Evolutionary conservation across 192 early-diverging fungal genomes (phyloP).

Genomic region (Spizellomyces punctatus): DNA sequence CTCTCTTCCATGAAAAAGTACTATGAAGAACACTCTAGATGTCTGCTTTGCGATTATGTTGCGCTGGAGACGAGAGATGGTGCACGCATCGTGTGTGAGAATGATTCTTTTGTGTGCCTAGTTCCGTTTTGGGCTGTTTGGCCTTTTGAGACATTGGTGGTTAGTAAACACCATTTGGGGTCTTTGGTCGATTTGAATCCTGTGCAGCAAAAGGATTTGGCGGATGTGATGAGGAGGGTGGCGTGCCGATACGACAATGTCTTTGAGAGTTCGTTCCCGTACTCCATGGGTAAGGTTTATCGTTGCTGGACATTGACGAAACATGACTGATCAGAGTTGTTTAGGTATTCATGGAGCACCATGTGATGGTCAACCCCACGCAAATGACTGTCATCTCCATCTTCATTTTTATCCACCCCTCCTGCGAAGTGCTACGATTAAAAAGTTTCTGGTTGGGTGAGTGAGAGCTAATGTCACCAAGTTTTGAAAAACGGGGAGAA

Average conservation of each 20-base stretch:
- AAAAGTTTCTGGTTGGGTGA: constrained; percentile 95
- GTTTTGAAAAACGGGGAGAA: no score
- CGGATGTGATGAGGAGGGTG: constrained; percentile 72
- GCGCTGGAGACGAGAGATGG: constrained; percentile 55
- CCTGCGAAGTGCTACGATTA: constrained; percentile 83
- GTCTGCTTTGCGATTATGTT: constrained; percentile 86
- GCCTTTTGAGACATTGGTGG: constrained; percentile 93
- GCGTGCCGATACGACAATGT: constrained; percentile 92
- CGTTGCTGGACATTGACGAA: no score
- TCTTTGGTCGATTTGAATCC: constrained; percentile 42
- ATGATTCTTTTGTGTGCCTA: constrained; percentile 76
- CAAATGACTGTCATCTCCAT: constrained; percentile 74
- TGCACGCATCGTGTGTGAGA: constrained; percentile 76
- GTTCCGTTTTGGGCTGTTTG: constrained; percentile 98
- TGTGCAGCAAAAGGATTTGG: constrained; percentile 65
- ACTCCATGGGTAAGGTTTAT: constrained; percentile 77
- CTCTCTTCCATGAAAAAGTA: constrained; percentile 67
- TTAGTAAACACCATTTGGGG: constrained; percentile 66
- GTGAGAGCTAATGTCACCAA: no score
- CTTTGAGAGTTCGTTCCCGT: constrained; percentile 90
- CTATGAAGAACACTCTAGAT: constrained; percentile 54
- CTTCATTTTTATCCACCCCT: constrained; percentile 96
- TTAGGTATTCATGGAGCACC: constrained; percentile 80
- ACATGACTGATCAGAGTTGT: no score
- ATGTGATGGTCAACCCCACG: constrained; percentile 53